Base-by-base conservation (phyloP, 331 rosid species). In the Quercus lobata region DNA sequence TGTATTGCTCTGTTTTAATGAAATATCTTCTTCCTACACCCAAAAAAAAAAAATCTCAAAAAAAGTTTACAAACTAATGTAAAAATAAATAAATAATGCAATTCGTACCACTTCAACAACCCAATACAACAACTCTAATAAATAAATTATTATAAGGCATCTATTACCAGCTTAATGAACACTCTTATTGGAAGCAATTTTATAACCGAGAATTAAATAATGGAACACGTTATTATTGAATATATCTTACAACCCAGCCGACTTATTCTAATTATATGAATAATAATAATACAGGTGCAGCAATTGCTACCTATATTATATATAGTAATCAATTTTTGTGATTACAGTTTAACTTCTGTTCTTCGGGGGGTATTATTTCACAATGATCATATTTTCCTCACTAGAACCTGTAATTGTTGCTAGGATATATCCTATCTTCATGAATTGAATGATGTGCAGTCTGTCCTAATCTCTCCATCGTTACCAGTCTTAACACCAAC, bases 401-500 rank as follows among this genome's bases (percentile, higher is more conserved):
- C 37, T 68, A 25, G 44, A n/a, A 68, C 53, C 17, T 19, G 8
- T 16, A 35, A 60, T 60, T 60, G 9, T 35, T n/a, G 65, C 11
- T 37, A 54, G 30, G 32, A 14, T 8, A 41, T 41, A 41, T 30
- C 35, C 14, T 18, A 71, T 77, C 44, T 57, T 63, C 60, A 76
- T 3, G 75, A 85, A 86, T 94, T 92, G 83, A 92, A 94, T 9
- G 79, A 44, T 0, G 92, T 7, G 81, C 96, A 92, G 71, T 92
- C 92, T 27, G 1, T 87, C 75, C 96, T 84, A 41, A 92, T 80
- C 79, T 91, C 76, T 0, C 97, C 98, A 0, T 24, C 8, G 0
- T 7, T 66, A 18, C 98, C 94, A 5, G 88, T 87, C 86, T 94
- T 94, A 1, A 94, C 86, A 1, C 97, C 94, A 0, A 91, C 93